Percentiles rank a stretch among this genome's conserved stretches.
phyloP scores from a whole-genome alignment of 345 rosid genomes.

The Populus ilicifolia region DNA sequence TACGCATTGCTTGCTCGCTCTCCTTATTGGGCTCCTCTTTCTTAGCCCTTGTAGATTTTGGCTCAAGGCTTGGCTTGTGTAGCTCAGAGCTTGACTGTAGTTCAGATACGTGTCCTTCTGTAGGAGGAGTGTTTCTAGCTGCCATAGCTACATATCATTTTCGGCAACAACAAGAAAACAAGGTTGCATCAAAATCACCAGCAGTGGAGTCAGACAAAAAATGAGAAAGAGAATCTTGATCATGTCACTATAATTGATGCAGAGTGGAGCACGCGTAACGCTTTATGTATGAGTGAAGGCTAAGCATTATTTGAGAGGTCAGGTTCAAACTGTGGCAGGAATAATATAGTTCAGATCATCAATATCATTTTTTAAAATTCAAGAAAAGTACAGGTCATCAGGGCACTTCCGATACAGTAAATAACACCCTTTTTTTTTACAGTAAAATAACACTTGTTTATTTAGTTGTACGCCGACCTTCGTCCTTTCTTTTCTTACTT shows the following conservation, averaged over 20 bases:
- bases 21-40: slow-evolving; percentile 44
- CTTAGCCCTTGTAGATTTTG: slow-evolving; percentile 93
- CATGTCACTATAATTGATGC: slow-evolving; percentile 16
- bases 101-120: slow-evolving; percentile 93
- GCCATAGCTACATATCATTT: slow-evolving; percentile 76
- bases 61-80: slow-evolving; percentile 97
- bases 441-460: no score
- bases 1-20: slow-evolving; percentile 45
- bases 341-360: slow-evolving; percentile 8
- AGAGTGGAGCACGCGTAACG: slow-evolving; percentile 11
- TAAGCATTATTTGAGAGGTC: background rate
- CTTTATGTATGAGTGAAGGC: background rate
- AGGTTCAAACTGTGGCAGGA: slow-evolving; percentile 19
- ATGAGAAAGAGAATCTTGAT: slow-evolving; percentile 15
- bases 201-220: background rate
- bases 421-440: background rate
- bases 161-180: background rate
- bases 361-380: slow-evolving; percentile 15
- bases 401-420: background rate
- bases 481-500: background rate
- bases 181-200: background rate
- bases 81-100: slow-evolving; percentile 94
- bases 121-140: slow-evolving; percentile 88
- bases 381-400: background rate
- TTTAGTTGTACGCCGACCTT: no score